Evolutionary conservation across 352 stramenopile genomes (phyloP).

Genomic region (Globisporangium irregulare): DNA sequence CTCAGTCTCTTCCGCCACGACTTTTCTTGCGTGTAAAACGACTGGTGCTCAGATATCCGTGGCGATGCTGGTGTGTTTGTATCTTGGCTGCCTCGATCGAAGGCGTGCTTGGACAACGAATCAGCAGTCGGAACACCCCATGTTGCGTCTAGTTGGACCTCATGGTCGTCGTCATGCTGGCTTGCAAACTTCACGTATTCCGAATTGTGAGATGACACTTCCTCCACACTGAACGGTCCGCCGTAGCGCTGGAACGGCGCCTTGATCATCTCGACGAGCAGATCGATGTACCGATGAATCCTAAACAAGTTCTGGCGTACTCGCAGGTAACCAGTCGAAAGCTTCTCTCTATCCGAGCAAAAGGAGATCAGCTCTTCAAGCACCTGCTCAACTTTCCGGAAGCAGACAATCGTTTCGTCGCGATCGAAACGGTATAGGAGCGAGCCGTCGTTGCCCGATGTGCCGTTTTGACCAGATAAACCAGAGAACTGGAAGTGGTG

Average conservation of each 20-base stretch:
- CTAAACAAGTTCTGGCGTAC: constrained; percentile 52
- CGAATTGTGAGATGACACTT: constrained; percentile 52
- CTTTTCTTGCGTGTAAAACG: constrained; percentile 23
- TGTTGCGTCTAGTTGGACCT: constrained; percentile 1
- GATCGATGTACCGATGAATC: constrained; percentile 56
- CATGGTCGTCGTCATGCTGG: constrained; percentile 18
- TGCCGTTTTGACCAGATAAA: background rate
- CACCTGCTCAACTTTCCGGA: constrained; percentile 38
- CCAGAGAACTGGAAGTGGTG: constrained; percentile 25
- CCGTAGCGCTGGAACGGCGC: constrained; percentile 56
- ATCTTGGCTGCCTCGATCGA: background rate
- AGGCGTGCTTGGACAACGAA: background rate
- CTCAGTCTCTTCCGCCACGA: constrained; percentile 29
- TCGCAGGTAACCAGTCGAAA: constrained; percentile 26
- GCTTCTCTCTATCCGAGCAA: constrained; percentile 28
- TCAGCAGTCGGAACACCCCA: background rate
- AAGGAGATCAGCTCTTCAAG: constrained; percentile 50
- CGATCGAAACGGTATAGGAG: constrained; percentile 26
- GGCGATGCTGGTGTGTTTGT: background rate
- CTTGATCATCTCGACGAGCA: constrained; percentile 65
- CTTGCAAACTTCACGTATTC: constrained; percentile 28
- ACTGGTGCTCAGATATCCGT: constrained; percentile 17
- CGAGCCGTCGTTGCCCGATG: constrained; percentile 14
- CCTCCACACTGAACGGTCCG: constrained; percentile 56
- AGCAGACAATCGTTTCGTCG: constrained; percentile 31